Conservation (phyloP, 225 moss, liverwort and hornwort species). For the Asterella californica region DNA sequence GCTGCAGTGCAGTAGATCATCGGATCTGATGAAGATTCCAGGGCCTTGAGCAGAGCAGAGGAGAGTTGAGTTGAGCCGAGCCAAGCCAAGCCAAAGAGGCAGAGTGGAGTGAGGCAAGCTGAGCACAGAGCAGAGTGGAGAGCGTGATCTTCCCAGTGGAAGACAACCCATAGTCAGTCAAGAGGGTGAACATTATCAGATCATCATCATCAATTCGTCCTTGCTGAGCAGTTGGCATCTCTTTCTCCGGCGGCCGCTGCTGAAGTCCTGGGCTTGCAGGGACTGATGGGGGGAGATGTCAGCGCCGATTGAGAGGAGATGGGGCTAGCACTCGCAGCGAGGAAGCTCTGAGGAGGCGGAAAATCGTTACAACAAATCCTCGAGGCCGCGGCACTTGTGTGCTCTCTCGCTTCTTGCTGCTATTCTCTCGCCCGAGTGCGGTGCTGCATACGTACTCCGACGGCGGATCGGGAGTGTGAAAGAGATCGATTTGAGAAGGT, state of each 20-base stretch:
- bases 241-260: conserved; percentile 10
- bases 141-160: conserved; percentile 3
- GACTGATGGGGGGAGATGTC: conserved; percentile 15
- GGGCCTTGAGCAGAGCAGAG: not conserved
- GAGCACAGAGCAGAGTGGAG: not conserved
- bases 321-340: not conserved
- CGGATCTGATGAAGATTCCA: conserved; percentile 18
- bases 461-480: not conserved
- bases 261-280: conserved; percentile 2
- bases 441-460: not conserved
- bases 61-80: not conserved
- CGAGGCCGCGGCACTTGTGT: not conserved
- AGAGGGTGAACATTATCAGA: not conserved
- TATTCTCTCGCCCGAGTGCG: not conserved
- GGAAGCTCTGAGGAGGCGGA: conserved; percentile 3
- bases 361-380: not conserved
- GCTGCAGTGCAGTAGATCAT: not conserved
- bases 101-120: not conserved
- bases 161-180: conserved; percentile 8
- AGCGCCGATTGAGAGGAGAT: conserved; percentile 10
- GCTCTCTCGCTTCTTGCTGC: not conserved
- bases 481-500: too few species aligned
- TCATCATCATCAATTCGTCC: conserved; percentile 16
- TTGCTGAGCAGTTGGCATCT: conserved; percentile 18
- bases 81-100: not conserved